phyloP scores from a whole-genome alignment of 2,329 filamentous ascomycete species.

The Claviceps fusiformis region DNA sequence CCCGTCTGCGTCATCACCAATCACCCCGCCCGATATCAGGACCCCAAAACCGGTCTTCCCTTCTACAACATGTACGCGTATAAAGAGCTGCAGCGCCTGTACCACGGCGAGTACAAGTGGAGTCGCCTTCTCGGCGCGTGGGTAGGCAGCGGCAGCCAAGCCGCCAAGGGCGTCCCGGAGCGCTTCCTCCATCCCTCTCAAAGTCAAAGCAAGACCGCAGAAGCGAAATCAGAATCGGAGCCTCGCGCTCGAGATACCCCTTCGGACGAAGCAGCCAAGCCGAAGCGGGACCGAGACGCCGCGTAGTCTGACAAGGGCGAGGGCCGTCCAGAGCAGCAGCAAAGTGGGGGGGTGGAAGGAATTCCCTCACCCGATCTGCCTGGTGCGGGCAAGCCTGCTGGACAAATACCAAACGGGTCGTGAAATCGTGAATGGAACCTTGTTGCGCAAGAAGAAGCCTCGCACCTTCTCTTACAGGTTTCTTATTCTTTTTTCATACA shows the following conservation, averaged over 20 bases:
- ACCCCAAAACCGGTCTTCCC: slow-evolving; percentile 69
- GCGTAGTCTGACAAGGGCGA: not conserved
- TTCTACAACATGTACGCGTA: slow-evolving; percentile 74
- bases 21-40: slow-evolving; percentile 66
- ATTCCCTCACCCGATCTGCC: not conserved
- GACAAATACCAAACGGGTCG: not conserved
- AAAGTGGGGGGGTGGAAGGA: too few species aligned
- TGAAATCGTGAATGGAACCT: too few species aligned
- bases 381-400: not conserved
- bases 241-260: not conserved
- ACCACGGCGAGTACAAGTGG: slow-evolving; percentile 66
- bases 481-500: too few species aligned
- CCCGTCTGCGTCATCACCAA: slow-evolving; percentile 71
- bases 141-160: slow-evolving; percentile 52
- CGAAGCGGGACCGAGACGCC: not conserved
- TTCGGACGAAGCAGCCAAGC: not conserved
- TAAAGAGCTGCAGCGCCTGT: slow-evolving; percentile 63
- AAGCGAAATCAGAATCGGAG: too few species aligned
- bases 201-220: slow-evolving; percentile 2
- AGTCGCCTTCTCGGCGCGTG: slow-evolving; percentile 71
- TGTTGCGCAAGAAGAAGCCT: too few species aligned
- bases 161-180: slow-evolving; percentile 66
- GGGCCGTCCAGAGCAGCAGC: not conserved
- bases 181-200: slow-evolving; percentile 44
- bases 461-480: too few species aligned